Evolutionary conservation across 1,284 basidiomycete genomes (phyloP), one percentile per base, ranked within the genome.

Genomic region (Cryptococcus neoformans): DNA sequence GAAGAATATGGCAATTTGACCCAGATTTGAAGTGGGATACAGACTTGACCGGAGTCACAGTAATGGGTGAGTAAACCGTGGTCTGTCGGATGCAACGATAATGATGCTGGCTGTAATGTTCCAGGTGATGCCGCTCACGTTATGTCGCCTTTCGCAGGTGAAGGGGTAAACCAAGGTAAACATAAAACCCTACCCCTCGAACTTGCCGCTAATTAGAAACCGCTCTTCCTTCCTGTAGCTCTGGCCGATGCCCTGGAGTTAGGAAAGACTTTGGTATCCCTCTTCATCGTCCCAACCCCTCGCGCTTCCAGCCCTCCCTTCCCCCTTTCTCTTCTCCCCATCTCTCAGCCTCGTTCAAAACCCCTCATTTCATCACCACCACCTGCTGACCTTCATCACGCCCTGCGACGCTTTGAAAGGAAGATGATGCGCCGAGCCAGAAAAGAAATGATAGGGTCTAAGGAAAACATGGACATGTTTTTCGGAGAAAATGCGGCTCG

Each of bases 71-170:
- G 62, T 57, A 45, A 21, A 40, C 21, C 52, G 11, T 58, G 58
- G 52, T 16, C 42, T n/a, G 34, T 42, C 12, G 36, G 9, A 46
- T 14, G 37, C 35, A 46, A 53, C 39, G 40, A 51, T 51, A 35
- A 39, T 55, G 6, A 49, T n/a, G 49, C 71, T 70, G 21, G 55
- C 79, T 12, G 53, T 3, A 16, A 6, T 17, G n/a, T 28, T 46
- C 11, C 79, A 14, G 81, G 81, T 2, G 81, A 82, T 59, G 80
- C 81, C 5, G 81, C 81, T 7, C 81, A 83, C 59, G 63, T 81
- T 16, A 82, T 82, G 80, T 73, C 78, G 7, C 80, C 79, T 5
- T 81, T 77, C 57, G 75, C 76, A 0, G 80, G 81, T 1, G 79
- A 79, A 14, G 81, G 81, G 1, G 81, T 79, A 12, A 82, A 82